Evolutionary conservation across 1,284 basidiomycete species (phyloP), one percentile per base, ranked within the genome.

Genomic region (Fistulina hepatica): DNA sequence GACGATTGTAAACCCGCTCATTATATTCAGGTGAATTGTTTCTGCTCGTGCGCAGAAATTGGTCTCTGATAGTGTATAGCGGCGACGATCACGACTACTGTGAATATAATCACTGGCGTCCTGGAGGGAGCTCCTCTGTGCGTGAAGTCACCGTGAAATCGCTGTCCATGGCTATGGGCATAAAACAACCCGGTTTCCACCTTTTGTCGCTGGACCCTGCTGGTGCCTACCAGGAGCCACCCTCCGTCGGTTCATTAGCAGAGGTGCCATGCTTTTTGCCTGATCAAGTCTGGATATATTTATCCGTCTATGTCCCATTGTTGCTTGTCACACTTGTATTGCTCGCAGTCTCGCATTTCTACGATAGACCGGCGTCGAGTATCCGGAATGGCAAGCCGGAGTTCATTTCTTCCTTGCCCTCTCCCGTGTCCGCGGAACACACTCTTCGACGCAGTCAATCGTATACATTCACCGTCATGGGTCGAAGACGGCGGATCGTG

Each of bases 51-150:
- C 21, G 26, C 39, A 33, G 24, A 36, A 27, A 43, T 30, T 31
- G 32, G 38, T 34, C 28, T 36, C 8, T 44, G 19, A 11, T 26
- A 33, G 37, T 13, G 31, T 40, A 20, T 50, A 89, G 85, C 48
- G 90, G 82, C 8, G 88, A 93, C 54, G 84, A 93, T 57, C 83
- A 85, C 46, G 89, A 93, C 53, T 88, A 88, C 46, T 93, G 89
- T 56, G 82, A 88, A 48, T 71, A 81, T 45, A 62, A 60, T 41
- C 82, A 88, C 53, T n/a, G n/a, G n/a, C n/a, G n/a, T 52, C 61
- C 35, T 64, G 47, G 49, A 59, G 34, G 47, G 56, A 9, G 45
- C 47, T 9, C 28, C 34, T n/a, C 53, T n/a, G 60, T 76, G 28
- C 64, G 65, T 39, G 81, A 85, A 56, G 65, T 90, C n/a, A 84